A percentile compares a stretch with the other conserved stretches of the same genome.
These are phyloP conservation scores for Mimosa pudica DNA, from an alignment of 306 rosid genomes.

Conservation along the genomic window DNA sequence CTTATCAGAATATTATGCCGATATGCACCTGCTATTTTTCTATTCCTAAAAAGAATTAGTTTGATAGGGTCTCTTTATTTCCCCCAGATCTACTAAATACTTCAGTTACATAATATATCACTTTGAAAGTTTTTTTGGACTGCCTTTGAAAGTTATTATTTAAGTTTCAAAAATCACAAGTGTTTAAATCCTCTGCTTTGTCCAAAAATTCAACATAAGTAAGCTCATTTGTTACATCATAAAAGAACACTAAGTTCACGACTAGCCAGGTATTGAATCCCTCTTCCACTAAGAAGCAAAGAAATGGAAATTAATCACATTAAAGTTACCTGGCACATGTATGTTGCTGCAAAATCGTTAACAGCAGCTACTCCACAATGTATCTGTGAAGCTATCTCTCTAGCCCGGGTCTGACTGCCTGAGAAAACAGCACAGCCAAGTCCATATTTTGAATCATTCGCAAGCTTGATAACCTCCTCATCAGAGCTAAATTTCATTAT, in stretches of 20 bases:
- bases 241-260: neutral
- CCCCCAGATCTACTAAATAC: neutral
- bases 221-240: neutral
- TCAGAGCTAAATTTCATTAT: constrained; percentile 87
- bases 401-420: constrained; percentile 77
- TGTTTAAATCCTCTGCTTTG: constrained; percentile 6
- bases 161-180: neutral
- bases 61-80: neutral
- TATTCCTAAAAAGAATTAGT: constrained; percentile 2
- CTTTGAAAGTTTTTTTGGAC: no score
- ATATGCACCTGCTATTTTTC: constrained; percentile 23
- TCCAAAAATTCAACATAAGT: neutral
- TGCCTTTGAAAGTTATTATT: neutral
- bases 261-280: constrained; percentile 10
- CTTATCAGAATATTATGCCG: neutral
- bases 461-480: constrained; percentile 76
- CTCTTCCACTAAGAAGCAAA: neutral
- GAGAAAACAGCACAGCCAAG: constrained; percentile 96
- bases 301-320: neutral
- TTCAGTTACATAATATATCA: neutral
- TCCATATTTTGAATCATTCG: constrained; percentile 87
- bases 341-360: constrained; percentile 77
- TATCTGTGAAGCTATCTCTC: constrained; percentile 77
- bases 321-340: constrained; percentile 82
- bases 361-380: constrained; percentile 78